Evolutionary conservation across 805 yeast genomes (phyloP).

Genomic region (Wickerhamomyces queroliae): DNA sequence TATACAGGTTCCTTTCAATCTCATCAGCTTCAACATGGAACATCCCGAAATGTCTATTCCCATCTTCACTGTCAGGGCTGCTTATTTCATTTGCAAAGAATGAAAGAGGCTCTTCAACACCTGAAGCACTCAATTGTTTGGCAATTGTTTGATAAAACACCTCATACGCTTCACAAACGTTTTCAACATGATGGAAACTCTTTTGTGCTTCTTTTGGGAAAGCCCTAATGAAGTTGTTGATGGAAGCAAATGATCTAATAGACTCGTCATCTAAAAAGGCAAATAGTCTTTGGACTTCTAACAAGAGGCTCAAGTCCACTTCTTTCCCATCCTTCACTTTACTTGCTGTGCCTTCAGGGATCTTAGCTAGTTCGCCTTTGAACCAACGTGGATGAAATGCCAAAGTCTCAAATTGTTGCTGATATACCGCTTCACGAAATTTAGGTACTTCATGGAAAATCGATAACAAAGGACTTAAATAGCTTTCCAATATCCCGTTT

Average conservation of each 20-base stretch:
- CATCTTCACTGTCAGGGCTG: conserved; percentile 1
- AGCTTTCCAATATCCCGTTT: conserved; percentile 29
- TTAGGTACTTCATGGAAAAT: conserved; percentile 31
- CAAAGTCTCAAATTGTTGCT: conserved; percentile 26
- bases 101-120: background rate
- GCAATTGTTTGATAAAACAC: conserved; percentile 8
- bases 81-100: conserved; percentile 7
- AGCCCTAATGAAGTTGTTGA: conserved; percentile 24
- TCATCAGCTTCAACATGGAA: conserved; percentile 30
- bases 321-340: conserved; percentile 18
- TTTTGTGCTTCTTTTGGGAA: conserved; percentile 19
- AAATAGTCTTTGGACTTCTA: conserved; percentile 33
- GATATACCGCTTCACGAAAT: conserved; percentile 26
- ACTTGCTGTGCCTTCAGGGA: conserved; percentile 6
- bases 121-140: conserved; percentile 6
- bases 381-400: conserved; percentile 36
- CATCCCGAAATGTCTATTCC: conserved; percentile 15
- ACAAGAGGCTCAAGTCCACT: conserved; percentile 21
- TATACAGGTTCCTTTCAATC: conserved; percentile 24
- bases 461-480: conserved; percentile 35
- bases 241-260: conserved; percentile 32
- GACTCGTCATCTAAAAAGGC: conserved; percentile 32
- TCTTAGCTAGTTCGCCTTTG: conserved; percentile 19
- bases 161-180: conserved; percentile 16
- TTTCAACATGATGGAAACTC: conserved; percentile 10